Evolutionary conservation across 257 asterid species (phyloP).

Genomic region (Nicotiana tabacum): DNA sequence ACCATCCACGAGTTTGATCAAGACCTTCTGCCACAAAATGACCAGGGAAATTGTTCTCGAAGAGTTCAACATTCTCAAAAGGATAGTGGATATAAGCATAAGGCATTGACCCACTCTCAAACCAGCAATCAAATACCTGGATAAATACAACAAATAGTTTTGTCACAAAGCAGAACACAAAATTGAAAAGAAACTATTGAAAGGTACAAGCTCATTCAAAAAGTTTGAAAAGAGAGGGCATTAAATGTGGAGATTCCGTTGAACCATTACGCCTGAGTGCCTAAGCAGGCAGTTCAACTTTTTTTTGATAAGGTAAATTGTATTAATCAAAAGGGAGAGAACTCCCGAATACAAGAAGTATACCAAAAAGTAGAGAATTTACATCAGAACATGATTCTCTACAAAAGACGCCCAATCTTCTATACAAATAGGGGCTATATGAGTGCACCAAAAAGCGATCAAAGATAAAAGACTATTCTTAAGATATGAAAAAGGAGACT

Average conservation of each 20-base stretch:
- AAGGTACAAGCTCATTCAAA: background rate
- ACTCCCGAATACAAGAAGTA: too few relatives aligned
- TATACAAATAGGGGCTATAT: too few relatives aligned
- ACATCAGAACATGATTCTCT: too few relatives aligned
- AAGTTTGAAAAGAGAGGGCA: background rate
- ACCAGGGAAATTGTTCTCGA: conserved; percentile 93
- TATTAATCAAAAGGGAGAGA: too few relatives aligned
- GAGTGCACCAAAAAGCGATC: too few relatives aligned
- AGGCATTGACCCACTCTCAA: conserved; percentile 99
- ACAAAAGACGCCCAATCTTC: too few relatives aligned
- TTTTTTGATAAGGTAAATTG: too few relatives aligned
- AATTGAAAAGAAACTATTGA: background rate
- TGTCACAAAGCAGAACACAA: background rate
- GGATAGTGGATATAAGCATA: conserved; percentile 98
- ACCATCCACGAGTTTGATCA: conserved; percentile 99
- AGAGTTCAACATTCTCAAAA: conserved; percentile 81
- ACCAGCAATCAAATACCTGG: conserved; percentile 94
- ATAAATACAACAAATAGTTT: background rate
- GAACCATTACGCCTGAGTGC: background rate
- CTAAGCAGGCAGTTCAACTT: background rate
- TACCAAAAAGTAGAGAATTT: too few relatives aligned
- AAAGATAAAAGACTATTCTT: too few relatives aligned
- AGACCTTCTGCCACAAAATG: conserved; percentile 99
- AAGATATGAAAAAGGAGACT: too few relatives aligned
- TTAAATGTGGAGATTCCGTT: background rate